Evolutionary conservation across 805 yeast species (phyloP).

Genomic region (Clavispora carvajalis): DNA sequence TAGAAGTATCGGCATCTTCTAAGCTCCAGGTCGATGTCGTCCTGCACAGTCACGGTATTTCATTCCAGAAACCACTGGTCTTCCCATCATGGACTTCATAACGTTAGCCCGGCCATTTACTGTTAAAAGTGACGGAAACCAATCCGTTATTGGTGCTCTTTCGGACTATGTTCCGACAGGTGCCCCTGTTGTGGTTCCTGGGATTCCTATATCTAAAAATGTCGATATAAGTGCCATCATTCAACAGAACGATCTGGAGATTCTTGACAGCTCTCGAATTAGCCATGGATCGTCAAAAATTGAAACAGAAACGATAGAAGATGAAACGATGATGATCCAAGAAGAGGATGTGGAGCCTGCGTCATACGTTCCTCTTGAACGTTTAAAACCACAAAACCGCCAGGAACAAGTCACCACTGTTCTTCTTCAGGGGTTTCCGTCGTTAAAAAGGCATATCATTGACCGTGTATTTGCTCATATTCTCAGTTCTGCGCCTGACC

Average conservation of each 20-base stretch:
- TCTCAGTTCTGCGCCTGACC: constrained; percentile 6
- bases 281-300: not conserved
- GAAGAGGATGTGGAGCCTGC: constrained; percentile 14
- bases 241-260: constrained; percentile 3
- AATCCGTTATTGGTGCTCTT: constrained; percentile 6
- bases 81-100: constrained; percentile 1
- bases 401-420: constrained; percentile 32
- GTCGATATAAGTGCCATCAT: constrained; percentile 8
- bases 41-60: not conserved
- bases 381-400: constrained; percentile 27
- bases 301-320: not conserved
- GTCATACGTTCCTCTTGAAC: constrained; percentile 21
- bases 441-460: constrained; percentile 20
- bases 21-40: not conserved
- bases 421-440: constrained; percentile 30
- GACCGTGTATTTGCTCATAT: constrained; percentile 29
- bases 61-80: not conserved
- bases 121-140: constrained; percentile 5
- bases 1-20: not conserved
- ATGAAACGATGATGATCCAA: constrained; percentile 7
- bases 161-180: not conserved
- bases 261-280: not conserved
- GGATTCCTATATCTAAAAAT: constrained; percentile 8
- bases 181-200: not conserved
- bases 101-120: constrained; percentile 9